Conservation (phyloP, 148 eudicot genomes). For the Persicaria tinctoria region DNA sequence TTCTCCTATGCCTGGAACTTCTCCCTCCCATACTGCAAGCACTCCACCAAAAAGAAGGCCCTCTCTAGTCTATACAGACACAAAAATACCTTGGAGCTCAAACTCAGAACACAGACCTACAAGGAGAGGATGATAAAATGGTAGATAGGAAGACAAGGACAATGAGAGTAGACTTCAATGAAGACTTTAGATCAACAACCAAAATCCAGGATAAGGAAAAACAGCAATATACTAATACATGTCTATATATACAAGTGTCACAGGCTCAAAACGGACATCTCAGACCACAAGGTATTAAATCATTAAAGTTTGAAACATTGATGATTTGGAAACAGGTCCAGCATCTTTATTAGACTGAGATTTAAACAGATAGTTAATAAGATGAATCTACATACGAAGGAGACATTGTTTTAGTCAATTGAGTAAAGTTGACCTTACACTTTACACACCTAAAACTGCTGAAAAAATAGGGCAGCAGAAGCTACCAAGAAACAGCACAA, state of each 20-base stretch:
- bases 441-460: neutral
- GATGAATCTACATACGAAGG: neutral
- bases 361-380: neutral
- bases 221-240: neutral
- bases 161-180: neutral
- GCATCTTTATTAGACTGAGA: constrained; percentile 2
- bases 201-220: neutral
- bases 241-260: constrained; percentile 1
- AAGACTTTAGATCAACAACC: constrained; percentile 4
- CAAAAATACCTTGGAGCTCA: neutral
- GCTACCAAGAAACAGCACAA: constrained; percentile 1
- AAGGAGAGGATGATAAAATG: neutral
- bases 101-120: neutral
- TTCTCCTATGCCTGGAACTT: constrained; percentile 15
- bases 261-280: neutral
- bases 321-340: neutral
- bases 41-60: neutral
- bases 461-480: constrained; percentile 6
- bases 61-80: neutral
- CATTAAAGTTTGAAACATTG: neutral
- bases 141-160: neutral
- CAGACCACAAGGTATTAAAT: neutral
- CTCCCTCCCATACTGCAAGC: constrained; percentile 17
- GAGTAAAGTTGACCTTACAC: neutral
- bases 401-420: neutral